Conservation (phyloP, 768 basidiomycete species). For the Auriscalpium vulgare region DNA sequence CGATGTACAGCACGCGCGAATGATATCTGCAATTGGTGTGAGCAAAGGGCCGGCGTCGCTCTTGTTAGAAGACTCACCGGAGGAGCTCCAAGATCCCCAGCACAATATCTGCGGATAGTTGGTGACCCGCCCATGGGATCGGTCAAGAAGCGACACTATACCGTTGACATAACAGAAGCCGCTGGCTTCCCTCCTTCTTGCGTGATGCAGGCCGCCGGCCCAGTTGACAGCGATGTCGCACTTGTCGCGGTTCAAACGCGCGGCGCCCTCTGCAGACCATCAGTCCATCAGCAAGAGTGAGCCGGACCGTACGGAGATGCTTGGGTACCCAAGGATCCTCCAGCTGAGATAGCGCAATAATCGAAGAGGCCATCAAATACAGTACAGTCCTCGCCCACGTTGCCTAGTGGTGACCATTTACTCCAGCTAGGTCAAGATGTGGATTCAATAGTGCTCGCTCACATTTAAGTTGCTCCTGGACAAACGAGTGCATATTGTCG, state of each 20-base stretch:
- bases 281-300: background rate
- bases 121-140: no score
- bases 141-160: constrained; percentile 19
- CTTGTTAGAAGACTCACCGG: constrained; percentile 37
- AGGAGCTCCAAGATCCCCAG: constrained; percentile 92
- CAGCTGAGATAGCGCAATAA: constrained; percentile 99
- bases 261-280: constrained; percentile 85
- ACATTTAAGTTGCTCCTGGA: constrained; percentile 97
- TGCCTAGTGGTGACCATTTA: constrained; percentile 44
- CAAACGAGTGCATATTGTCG: constrained; percentile 87
- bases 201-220: constrained; percentile 98
- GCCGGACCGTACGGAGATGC: background rate
- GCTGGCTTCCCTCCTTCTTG: constrained; percentile 98
- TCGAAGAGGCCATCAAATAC: constrained; percentile 98
- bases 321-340: constrained; percentile 91
- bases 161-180: constrained; percentile 99
- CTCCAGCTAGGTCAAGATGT: no score
- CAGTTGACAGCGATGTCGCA: constrained; percentile 99
- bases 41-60: background rate
- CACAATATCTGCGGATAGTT: constrained; percentile 83
- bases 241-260: constrained; percentile 89
- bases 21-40: constrained; percentile 55
- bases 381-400: constrained; percentile 97
- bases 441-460: constrained; percentile 16
- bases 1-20: constrained; percentile 90